Percentiles rank a stretch among this genome's conserved stretches.
Evolutionary conservation across 2,329 filamentous ascomycete species (phyloP).

Genomic region (Hypoxylon sp.): DNA sequence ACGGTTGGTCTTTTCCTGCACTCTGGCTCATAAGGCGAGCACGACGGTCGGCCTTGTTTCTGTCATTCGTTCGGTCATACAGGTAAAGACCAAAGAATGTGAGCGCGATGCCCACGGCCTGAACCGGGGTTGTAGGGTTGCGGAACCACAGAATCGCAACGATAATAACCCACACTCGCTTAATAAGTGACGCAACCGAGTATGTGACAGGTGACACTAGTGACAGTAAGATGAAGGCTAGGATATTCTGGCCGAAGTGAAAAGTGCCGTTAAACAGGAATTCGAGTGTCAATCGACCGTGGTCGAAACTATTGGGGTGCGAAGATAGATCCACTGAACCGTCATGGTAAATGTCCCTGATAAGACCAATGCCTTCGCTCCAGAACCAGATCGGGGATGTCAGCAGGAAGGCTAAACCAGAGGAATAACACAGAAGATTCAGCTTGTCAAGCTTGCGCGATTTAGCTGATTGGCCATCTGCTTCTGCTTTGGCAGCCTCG

Average conservation of each 20-base stretch:
- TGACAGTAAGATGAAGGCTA: slow-evolving; percentile 92
- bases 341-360: slow-evolving; percentile 84
- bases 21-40: slow-evolving; percentile 76
- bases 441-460: slow-evolving; percentile 93
- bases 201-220: slow-evolving; percentile 98
- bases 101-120: slow-evolving; percentile 86
- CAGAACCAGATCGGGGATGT: slow-evolving; percentile 95
- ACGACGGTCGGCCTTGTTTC: slow-evolving; percentile 87
- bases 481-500: slow-evolving; percentile 87
- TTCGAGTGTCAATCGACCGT: slow-evolving; percentile 82
- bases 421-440: slow-evolving; percentile 97
- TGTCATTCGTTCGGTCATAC: slow-evolving; percentile 92
- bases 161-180: slow-evolving; percentile 96
- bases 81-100: slow-evolving; percentile 95
- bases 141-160: slow-evolving; percentile 97
- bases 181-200: slow-evolving; percentile 94
- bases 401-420: slow-evolving; percentile 88
- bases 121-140: slow-evolving; percentile 85
- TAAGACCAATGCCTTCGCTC: slow-evolving; percentile 84
- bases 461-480: slow-evolving; percentile 74
- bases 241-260: slow-evolving; percentile 95
- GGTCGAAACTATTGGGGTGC: slow-evolving; percentile 78
- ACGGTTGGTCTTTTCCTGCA: slow-evolving; percentile 61
- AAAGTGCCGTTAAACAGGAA: slow-evolving; percentile 98
- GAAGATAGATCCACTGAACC: slow-evolving; percentile 77